These are phyloP conservation scores for Oryza rufipogon DNA, from an alignment of 176 grass and related monocot species.

Conservation along the genomic window DNA sequence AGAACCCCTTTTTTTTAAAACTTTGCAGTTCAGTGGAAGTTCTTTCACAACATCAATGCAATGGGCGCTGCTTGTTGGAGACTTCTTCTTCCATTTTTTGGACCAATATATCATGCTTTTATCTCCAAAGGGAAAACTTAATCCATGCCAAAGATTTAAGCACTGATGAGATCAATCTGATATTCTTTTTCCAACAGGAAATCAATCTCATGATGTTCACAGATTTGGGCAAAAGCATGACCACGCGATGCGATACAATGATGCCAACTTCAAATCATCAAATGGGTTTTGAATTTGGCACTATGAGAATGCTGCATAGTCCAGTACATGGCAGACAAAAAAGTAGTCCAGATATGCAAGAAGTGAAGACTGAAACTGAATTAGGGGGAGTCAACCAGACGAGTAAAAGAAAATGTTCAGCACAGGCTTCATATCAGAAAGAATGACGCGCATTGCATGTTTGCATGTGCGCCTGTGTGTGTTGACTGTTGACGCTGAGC, in stretches of 20 bases:
- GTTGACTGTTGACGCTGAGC: too few species aligned
- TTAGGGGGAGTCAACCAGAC: too few species aligned
- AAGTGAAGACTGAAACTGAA: too few species aligned
- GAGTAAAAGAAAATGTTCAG: too few species aligned
- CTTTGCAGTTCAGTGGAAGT: too few species aligned
- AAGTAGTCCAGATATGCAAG: too few species aligned
- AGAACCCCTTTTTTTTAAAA: too few species aligned
- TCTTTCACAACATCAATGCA: background rate
- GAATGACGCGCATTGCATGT: too few species aligned
- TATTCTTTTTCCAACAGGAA: background rate
- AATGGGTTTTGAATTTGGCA: background rate
- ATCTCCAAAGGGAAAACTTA: background rate
- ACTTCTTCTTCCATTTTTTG: background rate
- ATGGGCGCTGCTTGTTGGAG: conserved; percentile 25
- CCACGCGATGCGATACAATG: background rate
- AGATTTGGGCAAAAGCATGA: background rate
- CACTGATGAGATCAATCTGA: background rate
- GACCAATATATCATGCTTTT: background rate
- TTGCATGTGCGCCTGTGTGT: too few species aligned
- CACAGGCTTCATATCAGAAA: too few species aligned
- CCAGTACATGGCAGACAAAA: too few species aligned
- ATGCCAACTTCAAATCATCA: background rate
- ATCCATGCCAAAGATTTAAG: background rate
- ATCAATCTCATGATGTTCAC: background rate
- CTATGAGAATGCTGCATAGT: background rate